These are phyloP conservation scores for Cladosporium phlei DNA, from an alignment of 2,329 filamentous ascomycete species.

Conservation along the genomic window DNA sequence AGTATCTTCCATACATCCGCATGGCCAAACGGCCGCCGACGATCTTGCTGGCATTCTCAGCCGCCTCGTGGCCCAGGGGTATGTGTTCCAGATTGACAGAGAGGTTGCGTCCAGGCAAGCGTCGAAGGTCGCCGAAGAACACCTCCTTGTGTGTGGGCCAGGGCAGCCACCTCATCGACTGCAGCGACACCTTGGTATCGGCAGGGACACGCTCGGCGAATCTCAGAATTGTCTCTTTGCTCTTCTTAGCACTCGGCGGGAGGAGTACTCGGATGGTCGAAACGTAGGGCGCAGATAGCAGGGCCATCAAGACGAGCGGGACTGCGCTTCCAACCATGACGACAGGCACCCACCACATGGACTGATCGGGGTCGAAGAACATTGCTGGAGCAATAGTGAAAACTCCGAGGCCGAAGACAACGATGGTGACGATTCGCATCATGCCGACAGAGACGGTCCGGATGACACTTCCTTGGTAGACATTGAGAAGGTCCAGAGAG, in stretches of 20 bases:
- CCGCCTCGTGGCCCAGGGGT: constrained; percentile 24
- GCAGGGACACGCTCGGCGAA: constrained; percentile 47
- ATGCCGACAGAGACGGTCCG: constrained; percentile 64
- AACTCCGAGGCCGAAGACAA: constrained; percentile 63
- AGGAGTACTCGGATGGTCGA: constrained; percentile 66
- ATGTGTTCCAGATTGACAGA: constrained; percentile 29
- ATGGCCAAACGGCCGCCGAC: constrained; percentile 13
- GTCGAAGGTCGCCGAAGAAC: constrained; percentile 24
- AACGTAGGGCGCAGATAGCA: constrained; percentile 65
- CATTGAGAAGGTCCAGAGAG: constrained; percentile 47
- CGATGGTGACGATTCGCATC: constrained; percentile 66
- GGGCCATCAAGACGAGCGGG: constrained; percentile 61
- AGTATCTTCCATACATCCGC: constrained; percentile 22
- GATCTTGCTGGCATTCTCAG: constrained; percentile 18
- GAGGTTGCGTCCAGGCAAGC: constrained; percentile 17
- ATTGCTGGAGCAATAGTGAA: constrained; percentile 60
- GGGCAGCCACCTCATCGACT: constrained; percentile 39
- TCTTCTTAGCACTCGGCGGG: constrained; percentile 57
- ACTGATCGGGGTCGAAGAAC: constrained; percentile 37
- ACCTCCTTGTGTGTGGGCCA: constrained; percentile 31
- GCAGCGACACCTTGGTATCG: constrained; percentile 36
- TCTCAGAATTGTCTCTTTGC: constrained; percentile 51
- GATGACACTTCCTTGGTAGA: constrained; percentile 70
- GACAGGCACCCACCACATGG: constrained; percentile 39
- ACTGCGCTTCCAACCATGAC: constrained; percentile 54